Percentiles rank a stretch among this genome's conserved stretches.
These are phyloP conservation scores for Rhizoclosmatium globosum DNA, from an alignment of 192 early-diverging fungal species.

Conservation along the genomic window DNA sequence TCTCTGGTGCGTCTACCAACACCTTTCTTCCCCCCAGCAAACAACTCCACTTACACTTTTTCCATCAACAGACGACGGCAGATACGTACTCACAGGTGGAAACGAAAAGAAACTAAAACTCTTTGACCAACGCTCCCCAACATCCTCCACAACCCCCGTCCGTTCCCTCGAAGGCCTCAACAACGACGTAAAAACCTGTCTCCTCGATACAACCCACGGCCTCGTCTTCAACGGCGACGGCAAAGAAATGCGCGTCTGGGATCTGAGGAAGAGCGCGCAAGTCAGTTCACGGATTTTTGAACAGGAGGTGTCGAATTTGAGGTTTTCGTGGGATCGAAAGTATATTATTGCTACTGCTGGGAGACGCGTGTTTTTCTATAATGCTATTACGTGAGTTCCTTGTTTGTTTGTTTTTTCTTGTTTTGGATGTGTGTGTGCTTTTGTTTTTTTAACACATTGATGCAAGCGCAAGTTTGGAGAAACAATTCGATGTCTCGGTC, in stretches of 20 bases:
- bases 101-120: constrained; percentile 83
- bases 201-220: constrained; percentile 67
- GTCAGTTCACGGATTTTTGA: constrained; percentile 71
- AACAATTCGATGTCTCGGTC: constrained; percentile 44
- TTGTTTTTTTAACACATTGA: constrained; percentile 14
- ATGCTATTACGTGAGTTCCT: constrained; percentile 66
- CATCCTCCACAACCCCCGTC: constrained; percentile 27
- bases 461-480: constrained; percentile 46
- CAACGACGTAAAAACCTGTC: constrained; percentile 67
- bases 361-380: constrained; percentile 76
- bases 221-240: constrained; percentile 58
- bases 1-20: constrained; percentile 49
- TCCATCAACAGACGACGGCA: constrained; percentile 58
- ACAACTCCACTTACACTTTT: neutral
- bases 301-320: constrained; percentile 74
- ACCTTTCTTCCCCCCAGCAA: neutral
- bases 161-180: constrained; percentile 61
- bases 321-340: constrained; percentile 76
- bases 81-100: constrained; percentile 81
- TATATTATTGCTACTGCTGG: constrained; percentile 83
- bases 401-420: constrained; percentile 22
- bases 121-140: constrained; percentile 70
- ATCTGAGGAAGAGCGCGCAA: constrained; percentile 72
- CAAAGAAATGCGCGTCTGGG: constrained; percentile 69
- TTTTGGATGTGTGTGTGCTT: constrained; percentile 5